These are phyloP conservation scores for Eucalyptus curtisii DNA, from an alignment of 345 rosid species.

Conservation along the genomic window DNA sequence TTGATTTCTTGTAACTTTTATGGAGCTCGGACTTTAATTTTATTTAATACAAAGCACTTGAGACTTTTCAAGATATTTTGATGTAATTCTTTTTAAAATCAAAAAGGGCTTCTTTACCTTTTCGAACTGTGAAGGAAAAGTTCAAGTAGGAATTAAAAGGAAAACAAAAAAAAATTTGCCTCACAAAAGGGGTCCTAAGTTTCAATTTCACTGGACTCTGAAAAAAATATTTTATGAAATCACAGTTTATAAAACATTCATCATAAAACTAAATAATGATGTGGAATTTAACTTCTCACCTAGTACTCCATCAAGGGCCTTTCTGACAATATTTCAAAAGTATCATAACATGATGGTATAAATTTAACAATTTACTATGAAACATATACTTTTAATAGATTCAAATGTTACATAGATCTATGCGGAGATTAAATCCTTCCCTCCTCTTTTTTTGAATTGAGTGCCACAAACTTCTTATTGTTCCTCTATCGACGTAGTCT, in stretches of 20 bases:
- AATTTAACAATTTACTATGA: too few relatives aligned
- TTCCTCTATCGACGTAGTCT: not conserved
- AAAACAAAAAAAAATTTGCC: not conserved
- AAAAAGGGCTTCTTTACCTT: not conserved
- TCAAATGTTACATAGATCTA: not conserved
- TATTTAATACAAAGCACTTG: not conserved
- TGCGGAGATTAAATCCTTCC: not conserved
- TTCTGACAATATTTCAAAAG: not conserved
- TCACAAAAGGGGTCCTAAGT: not conserved
- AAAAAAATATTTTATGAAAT: too few relatives aligned
- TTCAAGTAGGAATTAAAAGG: not conserved
- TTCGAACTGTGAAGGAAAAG: not conserved
- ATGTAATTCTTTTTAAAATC: not conserved
- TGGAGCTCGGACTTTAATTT: not conserved
- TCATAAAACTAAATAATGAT: not conserved
- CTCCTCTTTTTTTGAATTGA: not conserved
- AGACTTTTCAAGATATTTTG: not conserved
- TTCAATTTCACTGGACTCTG: not conserved
- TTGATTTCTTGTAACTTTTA: not conserved
- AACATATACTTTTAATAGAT: not conserved
- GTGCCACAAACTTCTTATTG: not conserved
- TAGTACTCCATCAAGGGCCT: not conserved
- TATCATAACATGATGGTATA: not conserved
- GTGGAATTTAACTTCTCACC: not conserved
- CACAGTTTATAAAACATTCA: not conserved